Base-by-base conservation (phyloP, 805 yeast genomes). In the Alloascoidea africana region DNA sequence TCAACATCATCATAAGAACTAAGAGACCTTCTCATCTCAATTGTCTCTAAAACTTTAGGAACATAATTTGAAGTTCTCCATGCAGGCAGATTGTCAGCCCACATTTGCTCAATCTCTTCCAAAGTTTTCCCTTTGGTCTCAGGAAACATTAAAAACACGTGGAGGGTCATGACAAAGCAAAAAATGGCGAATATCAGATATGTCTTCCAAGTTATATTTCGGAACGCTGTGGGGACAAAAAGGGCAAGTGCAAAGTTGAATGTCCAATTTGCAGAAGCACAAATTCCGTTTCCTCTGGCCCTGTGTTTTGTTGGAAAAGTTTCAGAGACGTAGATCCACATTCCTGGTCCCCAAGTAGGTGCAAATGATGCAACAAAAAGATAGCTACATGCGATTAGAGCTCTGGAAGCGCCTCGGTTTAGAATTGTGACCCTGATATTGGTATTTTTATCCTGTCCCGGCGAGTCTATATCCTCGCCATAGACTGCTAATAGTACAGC, bases 281-380 rank as follows among this genome's bases (percentile, higher is more conserved):
- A 58, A 38, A 66, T 53, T n/a, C 74, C 66, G 23, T 75, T 60
- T 35, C 77, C 74, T 42, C 73, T 65, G 38, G 83, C 78, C 63
- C 83, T 72, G 49, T 73, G 75, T 63, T 76, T 64, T 40, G 71
- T 58, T 38, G 73, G 72, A 65, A 75, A 73, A 39, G 74, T 65
- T 55, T 74, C 81, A 3, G 80, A 68, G 52, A 74, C 71, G 59
- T 74, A 74, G 39, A 73, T 62, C 80, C 80, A 73, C 42, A 59
- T 53, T 45, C 65, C 65, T 14, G 62, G 66, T 50, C 68, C 70
- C 70, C 68, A 65, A 8, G 74, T 60, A 32, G 61, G 51, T 15
- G 75, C 78, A 44, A 70, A 73, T 37, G 73, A 60, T 37, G 60
- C 62, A 39, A 71, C 74, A 49, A 70, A 73, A 46, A 73, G 54